Percentiles rank a stretch among this genome's conserved stretches.
These are phyloP conservation scores for Gracilaria gracilis DNA, from an alignment of 23 red algal species.

Conservation along the genomic window DNA sequence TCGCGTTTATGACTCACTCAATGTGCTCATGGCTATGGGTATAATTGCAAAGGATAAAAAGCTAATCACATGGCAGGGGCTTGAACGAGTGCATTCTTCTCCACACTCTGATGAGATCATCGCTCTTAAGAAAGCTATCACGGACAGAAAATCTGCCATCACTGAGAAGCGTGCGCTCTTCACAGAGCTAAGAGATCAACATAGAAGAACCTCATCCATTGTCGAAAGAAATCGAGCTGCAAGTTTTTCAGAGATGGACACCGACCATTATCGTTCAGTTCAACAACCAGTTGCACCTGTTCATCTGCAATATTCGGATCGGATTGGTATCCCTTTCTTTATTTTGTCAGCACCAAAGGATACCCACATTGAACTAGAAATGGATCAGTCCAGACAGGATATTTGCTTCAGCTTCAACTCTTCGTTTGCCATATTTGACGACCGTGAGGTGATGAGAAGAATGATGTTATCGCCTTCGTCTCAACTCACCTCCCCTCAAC, in stretches of 20 bases:
- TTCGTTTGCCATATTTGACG: conserved; percentile 83
- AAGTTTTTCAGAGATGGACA: background rate
- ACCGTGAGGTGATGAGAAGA: conserved; percentile 71
- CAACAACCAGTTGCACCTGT: conserved; percentile 9
- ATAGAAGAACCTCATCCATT: background rate
- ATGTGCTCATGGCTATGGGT: conserved; percentile 96
- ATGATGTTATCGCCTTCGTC: conserved; percentile 50
- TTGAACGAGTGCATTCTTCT: conserved; percentile 49
- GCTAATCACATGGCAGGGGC: conserved; percentile 88
- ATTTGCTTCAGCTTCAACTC: conserved; percentile 81
- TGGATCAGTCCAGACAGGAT: conserved; percentile 73
- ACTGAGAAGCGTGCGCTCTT: conserved; percentile 29
- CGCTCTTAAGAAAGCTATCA: conserved; percentile 31
- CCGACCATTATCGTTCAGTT: background rate
- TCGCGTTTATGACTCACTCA: conserved; percentile 96
- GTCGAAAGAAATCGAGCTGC: conserved; percentile 24
- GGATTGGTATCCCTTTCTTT: conserved; percentile 82
- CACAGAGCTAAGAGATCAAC: conserved; percentile 32
- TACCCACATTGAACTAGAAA: conserved; percentile 77
- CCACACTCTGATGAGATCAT: conserved; percentile 11
- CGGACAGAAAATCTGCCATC: conserved; percentile 7
- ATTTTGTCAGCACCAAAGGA: conserved; percentile 75
- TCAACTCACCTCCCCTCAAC: conserved; percentile 9
- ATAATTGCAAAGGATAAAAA: conserved; percentile 93
- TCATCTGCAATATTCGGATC: conserved; percentile 55